Conservation (phyloP, 2,329 filamentous ascomycete species). For the Epichloe festucae region DNA sequence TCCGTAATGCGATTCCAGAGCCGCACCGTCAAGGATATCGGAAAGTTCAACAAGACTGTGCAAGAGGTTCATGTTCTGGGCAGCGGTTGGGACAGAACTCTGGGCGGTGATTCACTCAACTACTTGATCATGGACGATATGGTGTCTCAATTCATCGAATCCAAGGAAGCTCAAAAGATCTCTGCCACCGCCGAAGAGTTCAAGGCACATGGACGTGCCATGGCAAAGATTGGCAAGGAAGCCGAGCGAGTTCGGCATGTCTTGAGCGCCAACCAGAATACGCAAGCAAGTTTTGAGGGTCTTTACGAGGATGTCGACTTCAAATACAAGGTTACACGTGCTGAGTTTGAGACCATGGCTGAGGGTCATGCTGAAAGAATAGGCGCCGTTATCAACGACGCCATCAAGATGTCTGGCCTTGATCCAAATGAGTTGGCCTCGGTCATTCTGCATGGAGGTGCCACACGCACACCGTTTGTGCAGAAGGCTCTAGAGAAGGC, state of each 20-base stretch:
- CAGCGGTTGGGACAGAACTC: constrained; percentile 73
- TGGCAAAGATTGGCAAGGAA: constrained; percentile 87
- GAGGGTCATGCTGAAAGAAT: constrained; percentile 57
- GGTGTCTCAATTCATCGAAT: constrained; percentile 63
- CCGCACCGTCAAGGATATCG: constrained; percentile 77
- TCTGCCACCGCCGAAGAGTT: constrained; percentile 50
- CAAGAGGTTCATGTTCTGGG: constrained; percentile 90
- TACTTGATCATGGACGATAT: constrained; percentile 82
- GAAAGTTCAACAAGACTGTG: constrained; percentile 89
- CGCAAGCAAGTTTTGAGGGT: constrained; percentile 69
- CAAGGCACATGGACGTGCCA: constrained; percentile 64
- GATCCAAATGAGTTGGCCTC: constrained; percentile 69
- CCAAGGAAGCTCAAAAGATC: constrained; percentile 52
- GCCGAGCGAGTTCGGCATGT: constrained; percentile 78
- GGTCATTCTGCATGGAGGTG: constrained; percentile 85
- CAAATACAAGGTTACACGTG: constrained; percentile 72
- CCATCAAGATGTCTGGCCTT: constrained; percentile 61
- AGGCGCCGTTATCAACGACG: constrained; percentile 54
- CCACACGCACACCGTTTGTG: constrained; percentile 83
- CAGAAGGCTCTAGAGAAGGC: constrained; percentile 75
- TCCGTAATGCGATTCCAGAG: constrained; percentile 84
- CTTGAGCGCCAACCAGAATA: constrained; percentile 83
- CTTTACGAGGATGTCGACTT: constrained; percentile 89
- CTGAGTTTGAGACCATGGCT: constrained; percentile 70
- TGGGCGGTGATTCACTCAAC: constrained; percentile 85